phyloP scores from a whole-genome alignment of 441 rosid species.

The Euphorbia corollata region DNA sequence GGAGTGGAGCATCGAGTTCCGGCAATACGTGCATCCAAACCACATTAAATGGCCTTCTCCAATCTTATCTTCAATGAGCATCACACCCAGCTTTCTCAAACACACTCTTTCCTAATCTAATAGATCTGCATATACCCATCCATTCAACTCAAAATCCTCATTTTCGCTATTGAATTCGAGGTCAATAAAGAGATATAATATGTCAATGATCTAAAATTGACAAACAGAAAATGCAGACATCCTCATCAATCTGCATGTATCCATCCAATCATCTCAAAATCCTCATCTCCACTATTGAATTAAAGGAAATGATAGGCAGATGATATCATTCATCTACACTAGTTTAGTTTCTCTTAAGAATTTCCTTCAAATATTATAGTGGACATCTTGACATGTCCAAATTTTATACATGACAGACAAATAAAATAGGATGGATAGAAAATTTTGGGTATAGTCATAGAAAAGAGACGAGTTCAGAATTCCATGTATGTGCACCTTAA shows the following conservation, averaged over 20 bases:
- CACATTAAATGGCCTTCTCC: too few relatives aligned
- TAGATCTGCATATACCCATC: too few relatives aligned
- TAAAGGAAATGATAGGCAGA: neutral
- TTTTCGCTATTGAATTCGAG: too few relatives aligned
- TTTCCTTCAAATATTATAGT: neutral
- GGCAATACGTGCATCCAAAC: too few relatives aligned
- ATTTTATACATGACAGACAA: neutral
- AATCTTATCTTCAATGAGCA: too few relatives aligned
- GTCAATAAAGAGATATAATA: too few relatives aligned
- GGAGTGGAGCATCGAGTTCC: too few relatives aligned
- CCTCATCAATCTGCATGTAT: neutral
- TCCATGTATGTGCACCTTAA: slow-evolving; percentile 50
- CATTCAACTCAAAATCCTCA: too few relatives aligned
- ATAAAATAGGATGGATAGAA: neutral
- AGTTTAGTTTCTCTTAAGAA: neutral
- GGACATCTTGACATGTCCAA: neutral
- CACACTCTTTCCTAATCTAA: too few relatives aligned
- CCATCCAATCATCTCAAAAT: neutral
- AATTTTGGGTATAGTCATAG: neutral
- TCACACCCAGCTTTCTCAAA: too few relatives aligned
- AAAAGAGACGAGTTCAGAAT: neutral
- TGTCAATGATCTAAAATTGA: too few relatives aligned
- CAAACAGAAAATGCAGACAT: neutral
- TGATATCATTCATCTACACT: neutral
- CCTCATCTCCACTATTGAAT: neutral